Conservation (phyloP, 495 filamentous ascomycete species). For the Penicillium herquei region DNA sequence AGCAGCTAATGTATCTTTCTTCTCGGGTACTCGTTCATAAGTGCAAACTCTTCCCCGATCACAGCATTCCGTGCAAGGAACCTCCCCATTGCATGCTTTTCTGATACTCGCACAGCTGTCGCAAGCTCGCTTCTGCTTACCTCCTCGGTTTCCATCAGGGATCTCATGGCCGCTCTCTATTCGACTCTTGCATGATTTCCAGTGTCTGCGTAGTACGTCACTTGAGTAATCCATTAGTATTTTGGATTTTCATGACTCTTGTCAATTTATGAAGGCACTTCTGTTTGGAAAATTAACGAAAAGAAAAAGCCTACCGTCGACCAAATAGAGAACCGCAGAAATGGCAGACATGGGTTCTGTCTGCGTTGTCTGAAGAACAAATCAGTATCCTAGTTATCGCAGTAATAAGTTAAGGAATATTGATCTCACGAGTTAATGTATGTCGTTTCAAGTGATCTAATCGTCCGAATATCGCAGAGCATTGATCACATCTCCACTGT, state of each 20-base stretch:
- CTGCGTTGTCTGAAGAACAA: slow-evolving; percentile 18
- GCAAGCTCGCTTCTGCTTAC: slow-evolving; percentile 36
- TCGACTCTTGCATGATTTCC: slow-evolving; percentile 34
- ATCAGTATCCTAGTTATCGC: neutral
- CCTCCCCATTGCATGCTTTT: slow-evolving; percentile 31
- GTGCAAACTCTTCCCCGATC: slow-evolving; percentile 26
- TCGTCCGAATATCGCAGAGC: slow-evolving; percentile 29
- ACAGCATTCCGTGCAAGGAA: slow-evolving; percentile 30
- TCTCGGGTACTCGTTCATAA: slow-evolving; percentile 25
- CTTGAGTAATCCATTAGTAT: slow-evolving; percentile 11
- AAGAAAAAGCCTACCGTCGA: slow-evolving; percentile 28
- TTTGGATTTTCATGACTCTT: neutral
- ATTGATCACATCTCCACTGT: slow-evolving; percentile 30
- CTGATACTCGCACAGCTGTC: slow-evolving; percentile 35
- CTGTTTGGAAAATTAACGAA: too few relatives aligned
- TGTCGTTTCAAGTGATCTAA: slow-evolving; percentile 36
- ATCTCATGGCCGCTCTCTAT: slow-evolving; percentile 21
- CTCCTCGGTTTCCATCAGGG: slow-evolving; percentile 26
- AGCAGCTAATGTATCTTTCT: neutral
- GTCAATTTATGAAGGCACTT: neutral
- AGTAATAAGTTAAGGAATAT: neutral
- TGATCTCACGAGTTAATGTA: slow-evolving; percentile 25
- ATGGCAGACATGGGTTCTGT: slow-evolving; percentile 21
- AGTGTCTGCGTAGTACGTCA: slow-evolving; percentile 34
- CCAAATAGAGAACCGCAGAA: slow-evolving; percentile 34